A percentile compares a stretch with the other conserved stretches of the same genome.
Conservation (phyloP, 2,329 filamentous ascomycete genomes). For the Bipolaris zeicola region DNA sequence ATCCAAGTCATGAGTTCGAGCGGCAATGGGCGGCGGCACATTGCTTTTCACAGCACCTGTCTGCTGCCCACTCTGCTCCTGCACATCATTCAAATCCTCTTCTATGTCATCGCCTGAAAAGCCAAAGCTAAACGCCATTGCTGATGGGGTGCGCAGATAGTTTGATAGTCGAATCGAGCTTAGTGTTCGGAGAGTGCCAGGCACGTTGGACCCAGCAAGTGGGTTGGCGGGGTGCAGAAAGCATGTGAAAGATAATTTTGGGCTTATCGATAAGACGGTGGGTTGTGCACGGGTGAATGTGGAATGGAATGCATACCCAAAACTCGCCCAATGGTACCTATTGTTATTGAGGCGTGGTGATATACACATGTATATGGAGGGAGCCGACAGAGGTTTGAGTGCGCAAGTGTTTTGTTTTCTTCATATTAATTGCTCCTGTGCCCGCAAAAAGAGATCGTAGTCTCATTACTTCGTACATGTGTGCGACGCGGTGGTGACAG, state of each 20-base stretch:
- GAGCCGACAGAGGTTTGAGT: too few relatives aligned
- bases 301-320: not conserved
- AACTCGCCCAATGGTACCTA: not conserved
- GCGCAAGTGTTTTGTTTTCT: not conserved
- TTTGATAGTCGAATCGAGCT: not conserved
- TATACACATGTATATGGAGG: not conserved
- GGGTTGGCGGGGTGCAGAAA: slow-evolving; percentile 2
- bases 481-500: not conserved
- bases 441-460: not conserved
- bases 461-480: not conserved
- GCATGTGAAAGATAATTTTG: slow-evolving; percentile 23
- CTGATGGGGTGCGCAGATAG: not conserved
- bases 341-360: not conserved
- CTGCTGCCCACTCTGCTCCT: slow-evolving; percentile 11
- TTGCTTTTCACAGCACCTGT: slow-evolving; percentile 6
- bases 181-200: not conserved
- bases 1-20: slow-evolving; percentile 52
- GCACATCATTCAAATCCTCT: slow-evolving; percentile 49
- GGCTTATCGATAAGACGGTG: slow-evolving; percentile 33
- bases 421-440: not conserved
- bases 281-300: slow-evolving; percentile 24
- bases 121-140: slow-evolving; percentile 60
- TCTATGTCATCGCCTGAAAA: slow-evolving; percentile 66
- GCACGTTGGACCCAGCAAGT: not conserved
- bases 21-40: slow-evolving; percentile 42